A percentile compares a stretch with the other conserved stretches of the same genome.
Conservation (phyloP, 306 rosid species). For the Crataegus laevigata region DNA sequence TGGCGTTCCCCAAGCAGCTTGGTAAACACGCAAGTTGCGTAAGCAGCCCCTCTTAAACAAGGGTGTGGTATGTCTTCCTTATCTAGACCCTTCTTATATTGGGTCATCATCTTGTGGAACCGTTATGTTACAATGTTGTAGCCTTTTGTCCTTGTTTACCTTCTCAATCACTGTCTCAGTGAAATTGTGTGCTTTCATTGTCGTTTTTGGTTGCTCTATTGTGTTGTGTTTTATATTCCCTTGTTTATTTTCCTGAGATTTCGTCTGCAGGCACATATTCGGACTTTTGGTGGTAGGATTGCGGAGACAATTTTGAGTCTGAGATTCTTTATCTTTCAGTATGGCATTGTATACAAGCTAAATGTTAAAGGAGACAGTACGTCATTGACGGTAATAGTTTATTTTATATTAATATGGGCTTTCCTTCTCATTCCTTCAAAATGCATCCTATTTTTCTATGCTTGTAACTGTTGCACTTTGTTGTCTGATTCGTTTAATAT, state of each 20-base stretch:
- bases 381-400: conserved; percentile 64
- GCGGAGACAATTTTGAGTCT: conserved; percentile 78
- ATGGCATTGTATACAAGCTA: conserved; percentile 88
- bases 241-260: background rate
- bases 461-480: background rate
- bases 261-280: conserved; percentile 62
- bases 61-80: background rate
- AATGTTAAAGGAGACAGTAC: conserved; percentile 46
- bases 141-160: background rate
- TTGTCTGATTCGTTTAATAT: background rate
- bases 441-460: background rate
- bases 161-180: background rate
- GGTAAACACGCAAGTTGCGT: background rate
- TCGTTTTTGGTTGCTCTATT: background rate
- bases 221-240: background rate
- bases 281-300: conserved; percentile 66
- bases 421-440: background rate
- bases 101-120: background rate
- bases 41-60: background rate
- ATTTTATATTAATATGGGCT: background rate
- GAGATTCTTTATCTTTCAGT: conserved; percentile 90
- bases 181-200: background rate
- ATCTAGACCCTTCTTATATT: background rate
- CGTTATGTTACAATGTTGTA: background rate
- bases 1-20: background rate